Percentiles rank a stretch among this genome's conserved stretches.
phyloP scores from a whole-genome alignment of 768 basidiomycete genomes.

The Pulveroboletus sp. region DNA sequence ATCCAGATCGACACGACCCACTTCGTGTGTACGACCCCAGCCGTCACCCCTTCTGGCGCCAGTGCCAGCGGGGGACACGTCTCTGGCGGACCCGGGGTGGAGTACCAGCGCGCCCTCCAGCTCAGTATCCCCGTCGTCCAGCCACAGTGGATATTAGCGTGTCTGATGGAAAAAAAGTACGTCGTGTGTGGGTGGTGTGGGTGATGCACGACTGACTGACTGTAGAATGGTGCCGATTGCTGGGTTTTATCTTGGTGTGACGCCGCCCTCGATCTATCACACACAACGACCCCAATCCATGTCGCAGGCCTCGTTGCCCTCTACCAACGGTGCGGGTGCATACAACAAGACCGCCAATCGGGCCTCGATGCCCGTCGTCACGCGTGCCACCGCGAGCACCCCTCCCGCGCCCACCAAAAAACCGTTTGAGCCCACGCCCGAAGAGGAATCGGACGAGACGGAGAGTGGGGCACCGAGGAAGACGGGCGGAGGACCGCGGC shows the following conservation, averaged over 20 bases:
- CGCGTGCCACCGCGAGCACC: constrained; percentile 40
- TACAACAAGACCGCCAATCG: constrained; percentile 46
- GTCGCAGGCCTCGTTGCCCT: constrained; percentile 62
- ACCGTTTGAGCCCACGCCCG: constrained; percentile 51
- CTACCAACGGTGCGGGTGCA: constrained; percentile 28
- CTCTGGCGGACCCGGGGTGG: constrained; percentile 67
- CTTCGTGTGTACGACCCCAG: constrained; percentile 93
- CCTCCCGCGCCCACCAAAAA: constrained; percentile 38
- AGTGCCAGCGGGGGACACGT: constrained; percentile 50
- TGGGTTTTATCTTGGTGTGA: constrained; percentile 75
- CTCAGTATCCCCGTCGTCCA: constrained; percentile 93
- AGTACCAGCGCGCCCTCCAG: constrained; percentile 94
- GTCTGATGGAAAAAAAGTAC: constrained; percentile 80
- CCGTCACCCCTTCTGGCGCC: constrained; percentile 58
- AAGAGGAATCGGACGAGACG: constrained; percentile 38
- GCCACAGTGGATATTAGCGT: constrained; percentile 93
- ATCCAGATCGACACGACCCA: constrained; percentile 99
- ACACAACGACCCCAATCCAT: constrained; percentile 66
- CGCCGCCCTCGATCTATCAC: constrained; percentile 40
- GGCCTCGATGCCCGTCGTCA: constrained; percentile 65
- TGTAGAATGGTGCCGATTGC: constrained; percentile 84
- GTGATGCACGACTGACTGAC: background rate
- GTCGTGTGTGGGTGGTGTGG: constrained; percentile 21
- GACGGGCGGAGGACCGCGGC: constrained; percentile 18
- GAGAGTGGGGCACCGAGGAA: constrained; percentile 27